Evolutionary conservation across 1,284 basidiomycete species (phyloP).

Genomic region (Ceratobasidium papillatum): DNA sequence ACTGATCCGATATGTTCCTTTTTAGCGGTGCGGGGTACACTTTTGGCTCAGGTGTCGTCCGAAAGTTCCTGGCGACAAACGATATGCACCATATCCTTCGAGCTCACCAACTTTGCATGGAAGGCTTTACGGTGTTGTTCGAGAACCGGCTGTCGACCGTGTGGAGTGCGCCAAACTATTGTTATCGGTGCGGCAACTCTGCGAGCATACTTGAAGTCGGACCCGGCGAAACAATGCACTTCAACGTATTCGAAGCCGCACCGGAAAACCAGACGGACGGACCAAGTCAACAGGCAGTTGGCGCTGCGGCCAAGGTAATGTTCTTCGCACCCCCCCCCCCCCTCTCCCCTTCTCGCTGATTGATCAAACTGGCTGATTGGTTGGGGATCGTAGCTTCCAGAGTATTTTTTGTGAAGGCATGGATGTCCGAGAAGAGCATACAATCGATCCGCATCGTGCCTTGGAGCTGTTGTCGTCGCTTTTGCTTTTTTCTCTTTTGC

Average conservation of each 20-base stretch:
- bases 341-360: neutral
- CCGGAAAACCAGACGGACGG: conserved; percentile 95
- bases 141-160: conserved; percentile 96
- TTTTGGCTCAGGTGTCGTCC: conserved; percentile 97
- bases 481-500: neutral
- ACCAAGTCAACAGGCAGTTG: conserved; percentile 74
- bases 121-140: conserved; percentile 95
- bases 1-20: conserved; percentile 4
- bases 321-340: neutral
- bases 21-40: conserved; percentile 96
- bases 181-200: conserved; percentile 97
- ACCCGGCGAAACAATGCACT: conserved; percentile 88
- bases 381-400: conserved; percentile 35
- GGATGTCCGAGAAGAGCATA: neutral
- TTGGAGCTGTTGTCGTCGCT: neutral
- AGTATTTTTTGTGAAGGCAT: conserved; percentile 40
- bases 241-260: conserved; percentile 98
- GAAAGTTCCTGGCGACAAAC: conserved; percentile 95
- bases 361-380: neutral
- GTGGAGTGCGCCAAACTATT: conserved; percentile 99
- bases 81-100: conserved; percentile 97
- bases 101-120: conserved; percentile 99
- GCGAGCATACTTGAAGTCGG: conserved; percentile 97
- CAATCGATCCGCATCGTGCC: neutral
- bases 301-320: conserved; percentile 60